Conservation (phyloP, 176 grass and related monocot genomes). For the Coix lacrymajobi region DNA sequence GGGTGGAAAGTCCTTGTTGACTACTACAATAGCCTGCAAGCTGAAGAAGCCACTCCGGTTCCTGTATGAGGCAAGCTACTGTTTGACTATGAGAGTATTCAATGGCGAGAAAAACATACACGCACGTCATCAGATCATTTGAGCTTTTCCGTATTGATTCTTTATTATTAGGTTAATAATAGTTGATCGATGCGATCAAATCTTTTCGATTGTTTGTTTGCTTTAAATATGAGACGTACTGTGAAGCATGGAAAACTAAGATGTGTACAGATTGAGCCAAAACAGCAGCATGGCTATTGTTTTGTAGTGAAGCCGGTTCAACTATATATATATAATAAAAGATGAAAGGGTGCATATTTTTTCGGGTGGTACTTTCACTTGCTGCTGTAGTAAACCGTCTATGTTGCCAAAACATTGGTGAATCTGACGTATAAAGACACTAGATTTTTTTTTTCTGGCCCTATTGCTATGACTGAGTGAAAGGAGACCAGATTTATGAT, state of each 20-base stretch:
- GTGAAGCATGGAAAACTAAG: background rate
- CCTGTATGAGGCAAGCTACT: slow-evolving; percentile 34
- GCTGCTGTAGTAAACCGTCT: background rate
- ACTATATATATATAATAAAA: background rate
- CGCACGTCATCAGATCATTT: background rate
- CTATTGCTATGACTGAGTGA: too few species aligned
- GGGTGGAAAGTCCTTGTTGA: slow-evolving; percentile 95
- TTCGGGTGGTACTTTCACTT: background rate
- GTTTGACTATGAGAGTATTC: slow-evolving; percentile 7
- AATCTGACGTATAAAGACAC: too few species aligned
- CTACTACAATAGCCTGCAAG: slow-evolving; percentile 83
- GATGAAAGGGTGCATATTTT: background rate
- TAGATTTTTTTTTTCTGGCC: too few species aligned
- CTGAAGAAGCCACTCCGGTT: slow-evolving; percentile 41
- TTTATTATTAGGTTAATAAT: slow-evolving; percentile 26
- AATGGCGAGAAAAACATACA: background rate
- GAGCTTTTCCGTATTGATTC: background rate
- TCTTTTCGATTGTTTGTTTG: background rate
- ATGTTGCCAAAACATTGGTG: background rate
- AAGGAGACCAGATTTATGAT: too few species aligned
- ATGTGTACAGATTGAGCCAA: background rate
- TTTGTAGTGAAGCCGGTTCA: background rate
- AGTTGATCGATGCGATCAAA: slow-evolving; percentile 20
- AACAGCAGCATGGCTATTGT: background rate
- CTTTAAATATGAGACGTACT: background rate